Conservation (phyloP, 2,329 filamentous ascomycete genomes). For the Fusarium sarcochroum region DNA sequence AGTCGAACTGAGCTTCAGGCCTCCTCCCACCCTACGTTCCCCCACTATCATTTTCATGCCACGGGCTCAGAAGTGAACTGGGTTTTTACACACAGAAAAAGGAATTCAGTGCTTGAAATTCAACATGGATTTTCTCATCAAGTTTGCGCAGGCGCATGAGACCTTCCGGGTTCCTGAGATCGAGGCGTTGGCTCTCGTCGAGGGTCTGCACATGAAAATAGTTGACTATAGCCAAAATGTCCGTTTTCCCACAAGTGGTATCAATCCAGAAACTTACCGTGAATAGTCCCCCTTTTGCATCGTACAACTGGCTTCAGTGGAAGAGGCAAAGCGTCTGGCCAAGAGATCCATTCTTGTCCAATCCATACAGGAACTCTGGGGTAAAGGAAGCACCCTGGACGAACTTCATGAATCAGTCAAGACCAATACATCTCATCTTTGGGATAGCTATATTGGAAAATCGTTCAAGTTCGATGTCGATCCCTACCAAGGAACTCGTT, state of each 20-base stretch:
- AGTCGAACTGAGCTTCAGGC: slow-evolving; percentile 1
- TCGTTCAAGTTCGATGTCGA: slow-evolving; percentile 91
- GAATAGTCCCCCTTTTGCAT: slow-evolving; percentile 87
- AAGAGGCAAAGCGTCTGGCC: slow-evolving; percentile 76
- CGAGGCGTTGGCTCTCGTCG: slow-evolving; percentile 80
- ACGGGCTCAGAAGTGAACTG: slow-evolving; percentile 12
- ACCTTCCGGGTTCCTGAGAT: slow-evolving; percentile 91
- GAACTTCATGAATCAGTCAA: slow-evolving; percentile 77
- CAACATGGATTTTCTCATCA: slow-evolving; percentile 83
- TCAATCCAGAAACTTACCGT: slow-evolving; percentile 42
- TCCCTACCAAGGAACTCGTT: slow-evolving; percentile 81
- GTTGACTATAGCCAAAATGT: slow-evolving; percentile 82
- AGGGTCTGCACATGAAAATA: slow-evolving; percentile 77
- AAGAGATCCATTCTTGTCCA: slow-evolving; percentile 84
- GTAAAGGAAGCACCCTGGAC: slow-evolving; percentile 74
- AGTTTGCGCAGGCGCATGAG: slow-evolving; percentile 91
- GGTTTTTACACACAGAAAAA: slow-evolving; percentile 2
- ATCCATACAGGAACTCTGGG: slow-evolving; percentile 93
- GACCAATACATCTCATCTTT: slow-evolving; percentile 71
- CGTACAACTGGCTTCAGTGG: slow-evolving; percentile 75
- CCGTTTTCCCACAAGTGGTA: slow-evolving; percentile 54
- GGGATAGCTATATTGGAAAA: slow-evolving; percentile 72
- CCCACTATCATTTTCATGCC: slow-evolving; percentile 25
- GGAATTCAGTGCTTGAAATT: slow-evolving; percentile 1
- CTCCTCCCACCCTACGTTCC: slow-evolving; percentile 12